Percentiles rank a stretch among this genome's conserved stretches.
Evolutionary conservation across 2,329 filamentous ascomycete genomes (phyloP).

Genomic region (Apiospora malaysiana): DNA sequence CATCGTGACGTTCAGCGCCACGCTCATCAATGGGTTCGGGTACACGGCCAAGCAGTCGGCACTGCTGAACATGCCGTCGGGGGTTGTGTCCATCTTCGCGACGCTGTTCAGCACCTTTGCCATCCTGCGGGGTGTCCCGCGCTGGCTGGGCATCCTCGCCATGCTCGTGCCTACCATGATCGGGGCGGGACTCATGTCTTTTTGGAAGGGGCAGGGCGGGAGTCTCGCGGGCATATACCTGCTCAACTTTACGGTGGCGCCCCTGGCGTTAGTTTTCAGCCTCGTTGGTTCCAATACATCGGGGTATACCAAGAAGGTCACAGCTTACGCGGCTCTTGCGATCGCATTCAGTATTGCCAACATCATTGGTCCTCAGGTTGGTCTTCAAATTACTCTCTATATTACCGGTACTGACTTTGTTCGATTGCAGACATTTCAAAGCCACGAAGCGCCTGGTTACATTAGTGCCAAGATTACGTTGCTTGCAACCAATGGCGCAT

Average conservation of each 20-base stretch:
- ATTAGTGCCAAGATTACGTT: slow-evolving; percentile 61
- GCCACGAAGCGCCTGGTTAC: slow-evolving; percentile 56
- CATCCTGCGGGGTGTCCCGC: slow-evolving; percentile 24
- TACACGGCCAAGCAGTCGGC: slow-evolving; percentile 27
- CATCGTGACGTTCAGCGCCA: slow-evolving; percentile 32
- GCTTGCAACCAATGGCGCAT: slow-evolving; percentile 47
- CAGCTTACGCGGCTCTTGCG: slow-evolving; percentile 41
- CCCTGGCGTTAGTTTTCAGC: slow-evolving; percentile 43
- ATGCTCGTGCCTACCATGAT: slow-evolving; percentile 42
- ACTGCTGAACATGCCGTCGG: slow-evolving; percentile 30
- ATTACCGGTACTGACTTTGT: slow-evolving; percentile 44
- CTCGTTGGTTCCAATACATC: slow-evolving; percentile 34
- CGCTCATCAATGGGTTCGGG: slow-evolving; percentile 28
- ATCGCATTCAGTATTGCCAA: slow-evolving; percentile 54
- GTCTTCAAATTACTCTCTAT: background rate
- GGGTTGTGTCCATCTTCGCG: slow-evolving; percentile 33
- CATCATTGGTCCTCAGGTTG: slow-evolving; percentile 38
- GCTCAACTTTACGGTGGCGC: slow-evolving; percentile 44
- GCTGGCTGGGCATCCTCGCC: slow-evolving; percentile 31
- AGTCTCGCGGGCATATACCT: slow-evolving; percentile 46
- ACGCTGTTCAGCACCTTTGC: slow-evolving; percentile 24
- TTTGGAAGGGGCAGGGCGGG: slow-evolving; percentile 35
- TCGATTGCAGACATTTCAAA: slow-evolving; percentile 58
- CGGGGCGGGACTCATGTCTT: slow-evolving; percentile 46
- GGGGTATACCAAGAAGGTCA: slow-evolving; percentile 45